Conservation (phyloP, 352 stramenopile genomes). For the Pythium coloratum region DNA sequence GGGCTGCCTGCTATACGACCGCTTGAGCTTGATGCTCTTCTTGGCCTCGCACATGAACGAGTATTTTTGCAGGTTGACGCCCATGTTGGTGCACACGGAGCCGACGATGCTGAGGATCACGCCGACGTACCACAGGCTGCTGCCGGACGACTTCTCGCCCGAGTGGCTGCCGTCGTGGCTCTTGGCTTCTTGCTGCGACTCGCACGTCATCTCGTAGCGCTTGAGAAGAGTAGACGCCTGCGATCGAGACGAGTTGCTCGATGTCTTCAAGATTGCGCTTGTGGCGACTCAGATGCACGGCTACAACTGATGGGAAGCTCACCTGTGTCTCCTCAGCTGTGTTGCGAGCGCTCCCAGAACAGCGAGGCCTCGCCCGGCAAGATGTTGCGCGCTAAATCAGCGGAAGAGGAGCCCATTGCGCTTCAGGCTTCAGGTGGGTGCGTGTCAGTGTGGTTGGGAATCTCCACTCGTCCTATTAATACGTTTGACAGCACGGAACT, state of each 20-base stretch:
- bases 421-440: too few species aligned
- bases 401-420: background rate
- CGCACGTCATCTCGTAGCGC: background rate
- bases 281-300: background rate
- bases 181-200: background rate
- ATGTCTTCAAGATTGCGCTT: too few species aligned
- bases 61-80: constrained; percentile 89
- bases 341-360: background rate
- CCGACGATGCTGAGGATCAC: constrained; percentile 75
- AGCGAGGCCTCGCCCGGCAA: background rate
- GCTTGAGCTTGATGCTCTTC: constrained; percentile 51
- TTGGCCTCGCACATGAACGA: constrained; percentile 86
- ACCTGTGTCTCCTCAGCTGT: background rate
- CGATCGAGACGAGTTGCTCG: background rate
- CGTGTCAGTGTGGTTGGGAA: too few species aligned
- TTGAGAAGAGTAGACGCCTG: background rate
- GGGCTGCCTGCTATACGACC: constrained; percentile 73
- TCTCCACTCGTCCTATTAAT: too few species aligned
- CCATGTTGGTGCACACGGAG: constrained; percentile 80
- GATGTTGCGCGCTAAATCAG: constrained; percentile 2
- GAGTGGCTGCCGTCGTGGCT: background rate
- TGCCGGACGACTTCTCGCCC: constrained; percentile 3
- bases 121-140: constrained; percentile 65
- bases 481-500: too few species aligned
- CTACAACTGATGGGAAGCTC: background rate